Conservation (phyloP, 805 yeast species). For the Metschnikowia continentalis region DNA sequence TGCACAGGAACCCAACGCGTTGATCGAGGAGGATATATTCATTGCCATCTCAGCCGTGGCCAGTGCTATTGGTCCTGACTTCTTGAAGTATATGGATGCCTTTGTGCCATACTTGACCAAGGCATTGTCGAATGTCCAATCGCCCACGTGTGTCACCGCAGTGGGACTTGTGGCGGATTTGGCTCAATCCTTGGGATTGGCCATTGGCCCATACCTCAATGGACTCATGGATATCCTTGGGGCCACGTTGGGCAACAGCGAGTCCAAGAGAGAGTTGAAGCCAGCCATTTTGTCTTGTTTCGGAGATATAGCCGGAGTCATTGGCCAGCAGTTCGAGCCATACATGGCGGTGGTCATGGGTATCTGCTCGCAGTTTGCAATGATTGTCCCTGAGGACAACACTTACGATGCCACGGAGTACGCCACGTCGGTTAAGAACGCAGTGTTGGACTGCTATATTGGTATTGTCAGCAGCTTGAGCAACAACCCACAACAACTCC, state of each 20-base stretch:
- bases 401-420: conserved; percentile 77
- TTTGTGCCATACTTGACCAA: conserved; percentile 78
- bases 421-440: conserved; percentile 65
- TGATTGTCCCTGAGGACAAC: conserved; percentile 58
- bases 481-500: conserved; percentile 59
- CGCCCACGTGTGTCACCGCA: conserved; percentile 82
- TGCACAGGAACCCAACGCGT: conserved; percentile 58
- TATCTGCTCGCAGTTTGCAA: conserved; percentile 65
- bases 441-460: conserved; percentile 93
- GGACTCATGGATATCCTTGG: conserved; percentile 84
- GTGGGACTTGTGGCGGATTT: conserved; percentile 95
- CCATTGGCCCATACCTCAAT: conserved; percentile 68
- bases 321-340: conserved; percentile 72
- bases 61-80: conserved; percentile 66
- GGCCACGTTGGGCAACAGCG: conserved; percentile 58
- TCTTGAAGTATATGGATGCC: conserved; percentile 71
- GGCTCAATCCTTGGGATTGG: conserved; percentile 77
- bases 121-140: conserved; percentile 78
- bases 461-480: conserved; percentile 92
- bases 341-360: conserved; percentile 77
- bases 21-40: conserved; percentile 91
- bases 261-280: conserved; percentile 73
- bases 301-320: conserved; percentile 91
- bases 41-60: conserved; percentile 91
- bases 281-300: conserved; percentile 88